Evolutionary conservation across 352 stramenopile genomes (phyloP), one percentile per base, ranked within the genome.

Genomic region (Globisporangium apiculatum): DNA sequence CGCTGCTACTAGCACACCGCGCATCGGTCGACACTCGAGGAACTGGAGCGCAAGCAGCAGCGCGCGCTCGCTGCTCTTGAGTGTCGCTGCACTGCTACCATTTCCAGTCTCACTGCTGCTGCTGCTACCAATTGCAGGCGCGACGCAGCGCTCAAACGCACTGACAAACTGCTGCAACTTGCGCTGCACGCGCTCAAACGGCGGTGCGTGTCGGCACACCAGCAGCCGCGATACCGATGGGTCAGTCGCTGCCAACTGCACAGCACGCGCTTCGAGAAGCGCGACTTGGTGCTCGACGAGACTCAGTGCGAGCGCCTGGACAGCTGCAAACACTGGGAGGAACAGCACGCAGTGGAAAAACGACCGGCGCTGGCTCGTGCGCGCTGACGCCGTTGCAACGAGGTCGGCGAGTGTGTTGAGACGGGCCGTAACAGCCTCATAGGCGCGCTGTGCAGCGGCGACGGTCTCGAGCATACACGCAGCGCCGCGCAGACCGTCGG

Each of bases 121-220:
- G 1, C 24, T 31, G 24, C 24, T 31, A 31, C 24, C 24, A 31
- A 31, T 31, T 3, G 24, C 24, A 31, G 24, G 24, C 24, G 24
- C 71, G 5, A 71, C 73, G 55, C 75, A 89, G 8, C 79, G 76
- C 71, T 89, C 75, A 55, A 89, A 89, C 7, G 76, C 80, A 0
- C 75, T 87, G 58, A 85, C 67, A 51, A 84, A 87, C 57, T 84
- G 76, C 53, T 87, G 52, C 9, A 86, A 66, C 58, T 89, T 89
- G 35, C 58, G 64, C 57, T 89, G 79, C 8, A 89, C 57, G 38
- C 72, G 58, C 51, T 87, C 76, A 46, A 86, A 64, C 15, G 58
- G 15, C 5, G n/a, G 41, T 5, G 55, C 57, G 18, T 58, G 51
- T 2, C 60, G 48, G 47, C 68, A 83, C 42, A n/a, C 11, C 37